A percentile compares a stretch with the other conserved stretches of the same genome.
Evolutionary conservation across 2,329 filamentous ascomycete genomes (phyloP).

Genomic region (Helotiales sp.): DNA sequence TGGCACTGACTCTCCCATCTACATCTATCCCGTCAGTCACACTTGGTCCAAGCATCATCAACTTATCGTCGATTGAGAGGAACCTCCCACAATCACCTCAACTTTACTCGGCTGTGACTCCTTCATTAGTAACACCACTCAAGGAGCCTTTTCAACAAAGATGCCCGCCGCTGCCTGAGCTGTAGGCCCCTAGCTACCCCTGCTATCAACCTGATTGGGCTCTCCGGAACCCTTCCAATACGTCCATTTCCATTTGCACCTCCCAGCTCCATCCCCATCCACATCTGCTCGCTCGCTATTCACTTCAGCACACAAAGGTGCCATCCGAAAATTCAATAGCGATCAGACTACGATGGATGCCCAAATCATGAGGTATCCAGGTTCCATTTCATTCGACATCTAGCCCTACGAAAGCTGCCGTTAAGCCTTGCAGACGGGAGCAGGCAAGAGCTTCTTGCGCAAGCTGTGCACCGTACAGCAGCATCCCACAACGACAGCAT

Average conservation of each 20-base stretch:
- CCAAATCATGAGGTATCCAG: constrained; percentile 42
- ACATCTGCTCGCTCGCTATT: constrained; percentile 19
- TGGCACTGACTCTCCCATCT: constrained; percentile 34
- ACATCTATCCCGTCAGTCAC: neutral
- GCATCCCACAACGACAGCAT: constrained; percentile 32
- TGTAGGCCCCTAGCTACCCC: constrained; percentile 37
- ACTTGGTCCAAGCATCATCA: constrained; percentile 15
- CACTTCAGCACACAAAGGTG: constrained; percentile 15
- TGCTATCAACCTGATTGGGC: constrained; percentile 33
- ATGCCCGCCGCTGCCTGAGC: constrained; percentile 36
- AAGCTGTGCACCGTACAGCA: constrained; percentile 25
- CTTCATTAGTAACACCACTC: neutral
- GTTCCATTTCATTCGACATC: constrained; percentile 37
- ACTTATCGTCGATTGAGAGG: constrained; percentile 17
- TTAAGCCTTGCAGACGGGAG: constrained; percentile 28
- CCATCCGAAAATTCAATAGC: constrained; percentile 13
- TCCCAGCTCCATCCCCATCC: neutral
- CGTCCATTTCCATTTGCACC: no score
- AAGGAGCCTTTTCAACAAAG: constrained; percentile 23
- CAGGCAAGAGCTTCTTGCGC: constrained; percentile 32
- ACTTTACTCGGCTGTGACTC: constrained; percentile 3
- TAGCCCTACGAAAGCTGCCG: constrained; percentile 39
- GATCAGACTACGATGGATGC: constrained; percentile 41
- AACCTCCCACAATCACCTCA: neutral
- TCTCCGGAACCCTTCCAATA: constrained; percentile 28